These are phyloP conservation scores for Calophaca sinica DNA, from an alignment of 306 rosid genomes.

Conservation along the genomic window DNA sequence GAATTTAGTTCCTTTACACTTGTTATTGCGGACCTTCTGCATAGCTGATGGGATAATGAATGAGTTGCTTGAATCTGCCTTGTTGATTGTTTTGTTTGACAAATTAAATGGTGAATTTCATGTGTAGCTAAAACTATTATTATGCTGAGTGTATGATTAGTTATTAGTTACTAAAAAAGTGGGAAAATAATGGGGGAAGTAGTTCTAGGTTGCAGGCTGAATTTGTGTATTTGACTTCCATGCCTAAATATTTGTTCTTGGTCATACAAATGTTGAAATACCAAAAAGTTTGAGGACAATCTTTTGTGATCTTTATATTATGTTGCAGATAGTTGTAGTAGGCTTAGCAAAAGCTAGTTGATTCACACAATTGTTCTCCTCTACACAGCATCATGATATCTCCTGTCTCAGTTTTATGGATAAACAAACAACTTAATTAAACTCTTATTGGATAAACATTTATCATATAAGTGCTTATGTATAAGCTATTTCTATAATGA, in stretches of 20 bases:
- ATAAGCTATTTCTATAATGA: no score
- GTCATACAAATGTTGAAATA: conserved; percentile 8
- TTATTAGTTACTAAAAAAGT: neutral
- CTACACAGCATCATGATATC: neutral
- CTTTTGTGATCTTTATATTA: conserved; percentile 12
- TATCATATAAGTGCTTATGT: no score
- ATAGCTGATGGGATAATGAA: neutral
- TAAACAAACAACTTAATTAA: no score
- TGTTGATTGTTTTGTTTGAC: neutral
- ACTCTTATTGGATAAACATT: no score
- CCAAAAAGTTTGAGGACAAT: neutral
- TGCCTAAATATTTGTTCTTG: conserved; percentile 1
- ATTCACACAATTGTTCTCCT: neutral
- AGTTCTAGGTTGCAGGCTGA: neutral
- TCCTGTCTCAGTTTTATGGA: conserved; percentile 11
- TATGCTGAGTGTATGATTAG: conserved; percentile 12
- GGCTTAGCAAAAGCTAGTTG: neutral
- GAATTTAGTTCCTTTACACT: neutral
- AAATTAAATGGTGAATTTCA: conserved; percentile 21
- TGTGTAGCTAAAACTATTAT: neutral
- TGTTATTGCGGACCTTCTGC: conserved; percentile 14
- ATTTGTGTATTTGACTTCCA: no score
- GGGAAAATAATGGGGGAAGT: conserved; percentile 14
- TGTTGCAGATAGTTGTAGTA: conserved; percentile 5
- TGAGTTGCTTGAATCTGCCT: neutral